phyloP scores from a whole-genome alignment of 2,329 filamentous ascomycete genomes.

The Tolypocladium pustulatum region DNA sequence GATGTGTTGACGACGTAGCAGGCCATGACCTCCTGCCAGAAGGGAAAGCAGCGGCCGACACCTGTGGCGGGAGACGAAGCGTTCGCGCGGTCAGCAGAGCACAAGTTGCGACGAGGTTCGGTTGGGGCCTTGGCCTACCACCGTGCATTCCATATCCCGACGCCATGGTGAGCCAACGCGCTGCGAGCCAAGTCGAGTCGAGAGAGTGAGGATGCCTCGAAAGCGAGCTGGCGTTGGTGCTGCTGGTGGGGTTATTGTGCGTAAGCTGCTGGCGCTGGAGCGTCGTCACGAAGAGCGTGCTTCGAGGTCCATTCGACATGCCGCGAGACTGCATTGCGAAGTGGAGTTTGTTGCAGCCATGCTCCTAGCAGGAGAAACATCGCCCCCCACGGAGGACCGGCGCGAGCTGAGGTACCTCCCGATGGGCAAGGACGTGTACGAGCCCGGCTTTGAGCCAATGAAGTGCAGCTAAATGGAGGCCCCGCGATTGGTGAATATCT shows the following conservation, averaged over 20 bases:
- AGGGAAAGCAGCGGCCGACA: constrained; percentile 82
- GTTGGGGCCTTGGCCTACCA: constrained; percentile 41
- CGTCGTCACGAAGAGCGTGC: not conserved
- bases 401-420: not conserved
- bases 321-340: not conserved
- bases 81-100: not conserved
- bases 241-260: not conserved
- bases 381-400: not conserved
- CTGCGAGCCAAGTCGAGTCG: not conserved
- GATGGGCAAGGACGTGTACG: constrained; percentile 2
- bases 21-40: constrained; percentile 98
- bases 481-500: constrained; percentile 5
- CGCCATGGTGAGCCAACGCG: constrained; percentile 45
- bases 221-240: not conserved
- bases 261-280: not conserved
- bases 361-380: not conserved
- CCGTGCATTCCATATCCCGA: constrained; percentile 75
- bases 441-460: not conserved
- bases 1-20: constrained; percentile 95
- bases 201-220: not conserved
- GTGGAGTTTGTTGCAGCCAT: not conserved
- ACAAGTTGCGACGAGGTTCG: not conserved
- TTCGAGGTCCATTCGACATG: not conserved
- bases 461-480: not conserved
- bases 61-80: constrained; percentile 26